Conservation (phyloP, 2,329 filamentous ascomycete species). For the Cercospora zeina region DNA sequence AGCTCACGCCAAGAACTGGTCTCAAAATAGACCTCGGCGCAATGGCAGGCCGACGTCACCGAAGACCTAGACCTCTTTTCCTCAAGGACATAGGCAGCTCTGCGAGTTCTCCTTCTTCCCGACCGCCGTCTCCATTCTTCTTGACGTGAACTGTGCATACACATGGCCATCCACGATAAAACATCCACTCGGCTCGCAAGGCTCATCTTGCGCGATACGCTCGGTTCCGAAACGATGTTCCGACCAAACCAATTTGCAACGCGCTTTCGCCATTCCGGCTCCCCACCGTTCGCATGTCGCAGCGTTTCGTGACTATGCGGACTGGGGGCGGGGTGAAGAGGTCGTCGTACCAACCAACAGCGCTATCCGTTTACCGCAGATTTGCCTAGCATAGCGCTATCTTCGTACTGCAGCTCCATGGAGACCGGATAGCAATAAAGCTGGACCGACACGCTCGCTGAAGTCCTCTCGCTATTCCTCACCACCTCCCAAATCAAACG, state of each 20-base stretch:
- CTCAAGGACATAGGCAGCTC: too few relatives aligned
- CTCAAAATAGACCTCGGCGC: conserved; percentile 9
- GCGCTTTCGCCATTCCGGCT: conserved; percentile 5
- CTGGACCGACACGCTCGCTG: background rate
- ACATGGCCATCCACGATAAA: background rate
- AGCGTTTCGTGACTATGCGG: conserved; percentile 6
- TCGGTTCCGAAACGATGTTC: conserved; percentile 14
- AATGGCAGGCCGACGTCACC: conserved; percentile 1
- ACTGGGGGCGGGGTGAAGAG: conserved; percentile 13
- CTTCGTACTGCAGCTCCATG: background rate
- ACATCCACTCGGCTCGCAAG: background rate
- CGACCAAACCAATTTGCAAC: background rate
- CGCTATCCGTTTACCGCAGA: conserved; percentile 2
- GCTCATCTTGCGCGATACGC: background rate
- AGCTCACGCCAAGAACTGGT: background rate
- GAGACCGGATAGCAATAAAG: conserved; percentile 3
- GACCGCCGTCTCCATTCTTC: background rate
- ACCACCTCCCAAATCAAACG: background rate
- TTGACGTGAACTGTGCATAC: background rate
- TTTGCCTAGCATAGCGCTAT: conserved; percentile 10
- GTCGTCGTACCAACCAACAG: conserved; percentile 9
- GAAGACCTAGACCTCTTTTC: background rate
- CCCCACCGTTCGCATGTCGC: conserved; percentile 11
- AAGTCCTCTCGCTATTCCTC: background rate
- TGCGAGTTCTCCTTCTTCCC: background rate